These are phyloP conservation scores for Lolium perenne DNA, from an alignment of 176 grass and related monocot genomes.

Conservation along the genomic window DNA sequence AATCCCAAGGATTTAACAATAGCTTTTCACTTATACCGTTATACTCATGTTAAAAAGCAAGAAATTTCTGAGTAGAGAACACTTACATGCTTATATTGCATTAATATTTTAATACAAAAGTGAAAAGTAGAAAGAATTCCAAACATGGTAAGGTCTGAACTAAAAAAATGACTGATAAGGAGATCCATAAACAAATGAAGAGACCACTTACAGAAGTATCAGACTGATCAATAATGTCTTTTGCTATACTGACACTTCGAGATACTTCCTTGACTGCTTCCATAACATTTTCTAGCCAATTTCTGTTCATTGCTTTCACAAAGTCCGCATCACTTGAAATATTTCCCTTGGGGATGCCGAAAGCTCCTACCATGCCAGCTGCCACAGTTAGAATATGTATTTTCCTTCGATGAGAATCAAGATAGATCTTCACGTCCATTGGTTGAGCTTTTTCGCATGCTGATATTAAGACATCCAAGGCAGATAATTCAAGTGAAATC, in stretches of 20 bases:
- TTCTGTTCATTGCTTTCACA: conserved; percentile 61
- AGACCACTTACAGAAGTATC: conserved; percentile 63
- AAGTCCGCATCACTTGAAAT: conserved; percentile 58
- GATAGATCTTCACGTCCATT: conserved; percentile 81
- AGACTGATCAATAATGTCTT: conserved; percentile 70
- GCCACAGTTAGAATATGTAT: conserved; percentile 77
- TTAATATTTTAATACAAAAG: conserved; percentile 5
- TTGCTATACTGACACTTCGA: conserved; percentile 66
- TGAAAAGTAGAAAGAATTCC: neutral
- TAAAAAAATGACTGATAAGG: conserved; percentile 16
- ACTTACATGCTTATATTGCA: conserved; percentile 1
- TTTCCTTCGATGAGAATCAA: conserved; percentile 83
- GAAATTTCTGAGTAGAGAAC: conserved; percentile 18
- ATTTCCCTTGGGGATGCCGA: conserved; percentile 37
- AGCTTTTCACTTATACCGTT: neutral
- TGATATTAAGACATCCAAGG: conserved; percentile 88
- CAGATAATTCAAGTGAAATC: conserved; percentile 76
- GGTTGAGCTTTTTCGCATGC: conserved; percentile 86
- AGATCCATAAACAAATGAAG: conserved; percentile 40
- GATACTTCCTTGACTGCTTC: conserved; percentile 77
- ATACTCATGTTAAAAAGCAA: neutral
- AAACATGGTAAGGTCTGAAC: conserved; percentile 5
- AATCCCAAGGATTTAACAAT: conserved; percentile 20
- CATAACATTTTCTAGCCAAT: conserved; percentile 70
- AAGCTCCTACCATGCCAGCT: conserved; percentile 71